Percentiles rank a stretch among this genome's conserved stretches.
phyloP scores from a whole-genome alignment of 306 rosid genomes.

The Alnus rubra region DNA sequence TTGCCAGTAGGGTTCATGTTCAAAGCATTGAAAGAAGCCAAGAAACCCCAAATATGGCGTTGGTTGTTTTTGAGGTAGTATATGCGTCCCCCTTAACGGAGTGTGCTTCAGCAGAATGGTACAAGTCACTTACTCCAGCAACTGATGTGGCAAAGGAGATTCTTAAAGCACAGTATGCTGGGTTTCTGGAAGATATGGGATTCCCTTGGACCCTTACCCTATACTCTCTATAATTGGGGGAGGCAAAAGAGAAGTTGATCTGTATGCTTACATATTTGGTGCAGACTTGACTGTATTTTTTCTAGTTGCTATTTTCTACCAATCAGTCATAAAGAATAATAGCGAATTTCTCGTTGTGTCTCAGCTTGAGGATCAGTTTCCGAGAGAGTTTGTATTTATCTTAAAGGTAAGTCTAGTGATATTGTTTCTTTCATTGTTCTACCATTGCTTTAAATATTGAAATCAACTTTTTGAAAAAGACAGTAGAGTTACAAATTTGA shows the following conservation, averaged over 20 bases:
- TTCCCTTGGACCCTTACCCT: slow-evolving; percentile 84
- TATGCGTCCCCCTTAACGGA: slow-evolving; percentile 73
- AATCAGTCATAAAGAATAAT: slow-evolving; percentile 78
- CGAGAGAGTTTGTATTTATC: slow-evolving; percentile 81
- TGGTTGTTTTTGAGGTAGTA: slow-evolving; percentile 81
- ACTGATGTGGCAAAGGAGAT: slow-evolving; percentile 94
- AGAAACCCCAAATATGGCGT: slow-evolving; percentile 62
- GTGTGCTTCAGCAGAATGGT: slow-evolving; percentile 74
- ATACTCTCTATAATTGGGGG: slow-evolving; percentile 92
- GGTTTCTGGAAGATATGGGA: slow-evolving; percentile 63
- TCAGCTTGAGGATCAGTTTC: slow-evolving; percentile 99
- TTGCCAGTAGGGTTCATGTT: slow-evolving; percentile 86
- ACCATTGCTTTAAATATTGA: slow-evolving; percentile 3
- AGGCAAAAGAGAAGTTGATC: slow-evolving; percentile 87
- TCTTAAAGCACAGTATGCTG: slow-evolving; percentile 60
- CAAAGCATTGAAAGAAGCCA: slow-evolving; percentile 96
- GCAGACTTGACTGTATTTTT: slow-evolving; percentile 90
- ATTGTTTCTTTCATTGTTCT: slow-evolving; percentile 9
- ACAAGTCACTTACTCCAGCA: slow-evolving; percentile 83
- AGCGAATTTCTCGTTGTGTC: slow-evolving; percentile 84
- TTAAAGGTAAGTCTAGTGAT: slow-evolving; percentile 65
- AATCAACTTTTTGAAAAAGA: slow-evolving; percentile 1
- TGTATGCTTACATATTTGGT: slow-evolving; percentile 92
- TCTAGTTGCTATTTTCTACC: slow-evolving; percentile 86
- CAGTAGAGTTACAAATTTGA: not conserved